phyloP scores from a whole-genome alignment of 1,284 basidiomycete species.

The Puccinia coronata region DNA sequence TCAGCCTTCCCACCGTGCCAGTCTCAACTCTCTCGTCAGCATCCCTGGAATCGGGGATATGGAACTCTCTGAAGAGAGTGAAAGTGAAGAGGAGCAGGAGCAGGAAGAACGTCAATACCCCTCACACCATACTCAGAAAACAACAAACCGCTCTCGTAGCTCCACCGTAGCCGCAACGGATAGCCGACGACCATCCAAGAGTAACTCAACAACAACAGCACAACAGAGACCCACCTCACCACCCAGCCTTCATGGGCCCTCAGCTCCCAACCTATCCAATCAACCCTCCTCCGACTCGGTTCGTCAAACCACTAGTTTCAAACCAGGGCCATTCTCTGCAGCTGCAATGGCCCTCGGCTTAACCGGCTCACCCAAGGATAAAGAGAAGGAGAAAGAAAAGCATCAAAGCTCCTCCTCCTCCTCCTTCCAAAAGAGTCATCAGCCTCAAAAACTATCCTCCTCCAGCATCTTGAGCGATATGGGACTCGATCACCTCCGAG shows the following conservation, averaged over 20 bases:
- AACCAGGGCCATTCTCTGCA: slow-evolving; percentile 47
- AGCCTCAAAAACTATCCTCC: slow-evolving; percentile 22
- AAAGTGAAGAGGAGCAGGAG: slow-evolving; percentile 63
- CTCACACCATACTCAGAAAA: not conserved
- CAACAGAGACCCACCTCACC: slow-evolving; percentile 39
- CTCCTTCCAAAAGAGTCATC: slow-evolving; percentile 24
- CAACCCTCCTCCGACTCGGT: slow-evolving; percentile 6
- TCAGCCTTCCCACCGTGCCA: not conserved
- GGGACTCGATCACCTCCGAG: not conserved
- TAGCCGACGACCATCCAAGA: not conserved
- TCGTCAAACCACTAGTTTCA: slow-evolving; percentile 28
- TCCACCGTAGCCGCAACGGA: slow-evolving; percentile 47
- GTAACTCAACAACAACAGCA: not conserved
- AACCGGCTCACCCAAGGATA: slow-evolving; percentile 9
- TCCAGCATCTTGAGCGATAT: slow-evolving; percentile 41
- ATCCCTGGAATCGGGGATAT: slow-evolving; percentile 68
- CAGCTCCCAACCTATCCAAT: slow-evolving; percentile 13
- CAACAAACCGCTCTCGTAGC: slow-evolving; percentile 56
- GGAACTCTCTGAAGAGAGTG: slow-evolving; percentile 78
- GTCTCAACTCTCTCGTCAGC: slow-evolving; percentile 40
- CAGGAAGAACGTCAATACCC: slow-evolving; percentile 60
- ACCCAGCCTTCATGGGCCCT: not conserved
- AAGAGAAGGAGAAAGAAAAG: not conserved
- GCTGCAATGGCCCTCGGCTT: slow-evolving; percentile 44
- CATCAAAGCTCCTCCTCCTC: too few relatives aligned